Base-by-base conservation (phyloP, 495 filamentous ascomycete genomes). In the Halenospora varia region DNA sequence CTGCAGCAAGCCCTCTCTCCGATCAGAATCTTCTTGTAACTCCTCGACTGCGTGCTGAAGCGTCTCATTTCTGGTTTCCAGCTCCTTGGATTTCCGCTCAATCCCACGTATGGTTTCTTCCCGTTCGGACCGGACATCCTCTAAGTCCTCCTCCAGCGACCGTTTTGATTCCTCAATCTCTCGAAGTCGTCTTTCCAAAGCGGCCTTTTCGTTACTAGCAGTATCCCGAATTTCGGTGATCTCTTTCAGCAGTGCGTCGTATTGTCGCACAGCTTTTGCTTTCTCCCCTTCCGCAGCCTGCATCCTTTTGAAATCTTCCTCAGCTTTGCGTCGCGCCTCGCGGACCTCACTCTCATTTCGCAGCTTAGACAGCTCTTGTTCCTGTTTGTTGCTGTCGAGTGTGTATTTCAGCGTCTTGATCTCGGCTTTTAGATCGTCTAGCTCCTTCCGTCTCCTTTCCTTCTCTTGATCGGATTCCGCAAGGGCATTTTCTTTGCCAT, bases 261-360 rank as follows among this genome's bases (percentile, higher is more conserved):
- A 83, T 65, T 92, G 93, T 18, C 85, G 79, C 51, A 75, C 77
- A 0, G 87, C 80, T 46, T 84, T 84, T 35, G 82, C 75, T 57
- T 81, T 85, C n/a, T 88, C 81, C 1, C 80, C 78, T 66, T 97
- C 81, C 54, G 81, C 78, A 17, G 83, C 86, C 71, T 96, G 90
- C 35, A 88, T 88, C 62, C 85, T 86, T 58, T 86, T 80, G 68
- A 90, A 94, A 61, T 96, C 90, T 8, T 89, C 85, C 61, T 96
- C 92, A 13, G 85, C 84, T 60, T 85, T 88, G 24, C 82, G 71
- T 63, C 88, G 85, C 2, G 84, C 73, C 19, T 92, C 88, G 44
- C 91, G 80, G 19, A 95, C 68, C 62, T 96, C 92, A 62, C 90
- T 88, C 54, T 95, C 89, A 64, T 90, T 86, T 53, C 87, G 82